Percentiles rank a stretch among this genome's conserved stretches.
These are phyloP conservation scores for Eucalyptus cloeziana DNA, from an alignment of 345 rosid genomes.

Conservation along the genomic window DNA sequence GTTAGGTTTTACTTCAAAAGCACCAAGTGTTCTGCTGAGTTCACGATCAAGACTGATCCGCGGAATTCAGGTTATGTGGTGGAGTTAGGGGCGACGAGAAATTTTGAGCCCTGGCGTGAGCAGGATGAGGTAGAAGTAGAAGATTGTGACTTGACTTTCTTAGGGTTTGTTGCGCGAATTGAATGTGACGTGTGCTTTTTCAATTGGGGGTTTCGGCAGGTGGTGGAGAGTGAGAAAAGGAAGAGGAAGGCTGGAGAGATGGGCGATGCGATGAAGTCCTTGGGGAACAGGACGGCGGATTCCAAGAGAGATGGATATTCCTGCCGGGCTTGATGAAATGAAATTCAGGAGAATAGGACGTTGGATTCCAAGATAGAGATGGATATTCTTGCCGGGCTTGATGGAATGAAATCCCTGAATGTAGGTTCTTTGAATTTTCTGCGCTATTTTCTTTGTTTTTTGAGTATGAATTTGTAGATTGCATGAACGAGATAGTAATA, in stretches of 20 bases:
- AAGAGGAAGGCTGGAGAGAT: not conserved
- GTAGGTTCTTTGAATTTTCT: not conserved
- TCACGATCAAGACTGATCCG: not conserved
- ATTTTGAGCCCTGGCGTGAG: constrained; percentile 92
- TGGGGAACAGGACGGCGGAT: constrained; percentile 43
- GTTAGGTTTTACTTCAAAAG: constrained; percentile 28
- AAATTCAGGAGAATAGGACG: constrained; percentile 42
- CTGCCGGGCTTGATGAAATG: not conserved
- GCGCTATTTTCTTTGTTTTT: too few species aligned
- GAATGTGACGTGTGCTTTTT: not conserved
- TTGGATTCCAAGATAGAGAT: not conserved
- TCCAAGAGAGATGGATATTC: not conserved
- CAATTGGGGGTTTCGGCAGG: not conserved
- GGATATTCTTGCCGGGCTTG: not conserved
- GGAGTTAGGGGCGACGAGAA: not conserved
- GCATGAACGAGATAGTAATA: too few species aligned
- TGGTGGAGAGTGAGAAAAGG: not conserved
- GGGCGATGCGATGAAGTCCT: too few species aligned
- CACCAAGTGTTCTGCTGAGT: constrained; percentile 5
- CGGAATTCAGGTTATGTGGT: not conserved
- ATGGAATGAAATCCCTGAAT: constrained; percentile 58
- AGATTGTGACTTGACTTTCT: not conserved
- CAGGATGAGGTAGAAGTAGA: constrained; percentile 53
- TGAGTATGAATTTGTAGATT: too few species aligned
- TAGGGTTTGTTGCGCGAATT: not conserved